phyloP scores from a whole-genome alignment of 2,329 filamentous ascomycete species.

The Alternaria postmessia region DNA sequence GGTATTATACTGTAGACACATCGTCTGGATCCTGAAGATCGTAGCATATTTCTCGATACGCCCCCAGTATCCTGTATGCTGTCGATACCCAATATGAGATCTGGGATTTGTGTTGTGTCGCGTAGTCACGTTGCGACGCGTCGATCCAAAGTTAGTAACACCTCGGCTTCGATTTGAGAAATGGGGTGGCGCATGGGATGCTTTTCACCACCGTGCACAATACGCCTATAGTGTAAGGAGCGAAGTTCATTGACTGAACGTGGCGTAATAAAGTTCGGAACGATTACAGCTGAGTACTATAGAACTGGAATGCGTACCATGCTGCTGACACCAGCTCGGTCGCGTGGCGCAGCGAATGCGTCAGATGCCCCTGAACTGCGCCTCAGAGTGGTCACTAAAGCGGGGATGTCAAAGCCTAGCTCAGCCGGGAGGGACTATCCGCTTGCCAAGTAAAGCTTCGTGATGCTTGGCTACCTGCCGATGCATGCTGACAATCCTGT shows the following conservation, averaged over 20 bases:
- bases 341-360: conserved; percentile 12
- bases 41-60: background rate
- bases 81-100: background rate
- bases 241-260: background rate
- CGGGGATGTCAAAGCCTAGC: background rate
- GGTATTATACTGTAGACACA: background rate
- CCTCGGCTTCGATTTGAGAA: background rate
- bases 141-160: background rate
- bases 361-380: conserved; percentile 14
- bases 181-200: background rate
- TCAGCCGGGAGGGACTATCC: conserved; percentile 1
- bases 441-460: conserved; percentile 24
- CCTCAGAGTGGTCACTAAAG: conserved; percentile 4
- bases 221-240: background rate
- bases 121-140: background rate
- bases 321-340: background rate
- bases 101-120: background rate
- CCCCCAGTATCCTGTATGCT: background rate
- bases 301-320: background rate
- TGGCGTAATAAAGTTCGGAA: background rate
- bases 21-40: background rate
- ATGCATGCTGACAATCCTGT: background rate
- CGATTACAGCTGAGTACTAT: background rate
- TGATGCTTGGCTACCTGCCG: background rate
- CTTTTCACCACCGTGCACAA: background rate